A percentile compares a stretch with the other conserved stretches of the same genome.
Conservation (phyloP, 1,284 basidiomycete genomes). For the Rhizoctonia solani region DNA sequence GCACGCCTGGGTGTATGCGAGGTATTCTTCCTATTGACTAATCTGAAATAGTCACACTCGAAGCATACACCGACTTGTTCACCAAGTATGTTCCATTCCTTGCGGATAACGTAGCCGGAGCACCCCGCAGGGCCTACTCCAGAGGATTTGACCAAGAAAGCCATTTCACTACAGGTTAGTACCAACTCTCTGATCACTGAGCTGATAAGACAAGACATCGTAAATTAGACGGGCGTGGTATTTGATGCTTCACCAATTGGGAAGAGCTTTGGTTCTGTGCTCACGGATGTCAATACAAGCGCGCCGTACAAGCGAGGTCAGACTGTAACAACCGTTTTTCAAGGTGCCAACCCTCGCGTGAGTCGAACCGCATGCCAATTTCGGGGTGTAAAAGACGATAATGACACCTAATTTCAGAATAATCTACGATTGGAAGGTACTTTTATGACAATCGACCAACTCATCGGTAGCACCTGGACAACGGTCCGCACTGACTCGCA, state of each 20-base stretch:
- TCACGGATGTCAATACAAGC: conserved; percentile 58
- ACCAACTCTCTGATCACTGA: not conserved
- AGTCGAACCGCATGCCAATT: conserved; percentile 42
- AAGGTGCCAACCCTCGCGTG: conserved; percentile 79
- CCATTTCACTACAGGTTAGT: conserved; percentile 67
- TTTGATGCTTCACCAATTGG: conserved; percentile 63
- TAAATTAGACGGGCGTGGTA: conserved; percentile 58
- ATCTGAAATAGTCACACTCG: conserved; percentile 60
- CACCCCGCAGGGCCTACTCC: conserved; percentile 68
- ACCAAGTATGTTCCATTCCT: conserved; percentile 65
- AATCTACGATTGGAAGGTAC: conserved; percentile 75
- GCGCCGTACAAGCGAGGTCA: conserved; percentile 60
- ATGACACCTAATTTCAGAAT: conserved; percentile 54
- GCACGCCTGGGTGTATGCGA: conserved; percentile 42
- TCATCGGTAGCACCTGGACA: conserved; percentile 56
- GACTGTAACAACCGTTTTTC: conserved; percentile 66
- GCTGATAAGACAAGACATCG: not conserved
- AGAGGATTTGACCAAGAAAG: conserved; percentile 64
- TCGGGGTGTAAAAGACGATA: not conserved
- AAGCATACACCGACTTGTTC: conserved; percentile 81
- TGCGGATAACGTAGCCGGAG: conserved; percentile 53
- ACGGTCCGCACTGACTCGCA: conserved; percentile 75
- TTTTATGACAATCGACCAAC: conserved; percentile 69
- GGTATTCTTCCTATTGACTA: not conserved
- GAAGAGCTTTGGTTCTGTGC: conserved; percentile 66